These are phyloP conservation scores for Myochromella boudieri DNA, from an alignment of 768 basidiomycete genomes.

Conservation along the genomic window DNA sequence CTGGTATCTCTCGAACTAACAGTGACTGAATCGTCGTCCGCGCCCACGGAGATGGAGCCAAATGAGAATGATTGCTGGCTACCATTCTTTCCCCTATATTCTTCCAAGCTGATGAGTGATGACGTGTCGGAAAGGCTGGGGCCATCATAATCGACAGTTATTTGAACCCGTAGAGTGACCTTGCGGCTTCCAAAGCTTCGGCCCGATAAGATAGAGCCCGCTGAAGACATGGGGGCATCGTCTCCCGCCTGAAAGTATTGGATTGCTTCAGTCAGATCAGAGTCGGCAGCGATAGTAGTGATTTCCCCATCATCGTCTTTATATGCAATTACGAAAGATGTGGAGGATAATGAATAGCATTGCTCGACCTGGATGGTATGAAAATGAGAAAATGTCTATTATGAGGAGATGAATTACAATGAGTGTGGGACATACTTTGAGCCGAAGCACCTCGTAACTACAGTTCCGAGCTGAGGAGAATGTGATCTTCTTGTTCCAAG, in stretches of 20 bases:
- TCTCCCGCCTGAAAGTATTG: constrained; percentile 84
- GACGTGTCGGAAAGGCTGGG: constrained; percentile 88
- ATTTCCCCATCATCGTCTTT: constrained; percentile 88
- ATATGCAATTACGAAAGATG: constrained; percentile 74
- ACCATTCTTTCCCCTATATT: constrained; percentile 59
- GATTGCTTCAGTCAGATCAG: constrained; percentile 84
- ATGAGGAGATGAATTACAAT: background rate
- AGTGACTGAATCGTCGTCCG: constrained; percentile 74
- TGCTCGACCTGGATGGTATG: constrained; percentile 69
- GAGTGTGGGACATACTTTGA: constrained; percentile 58
- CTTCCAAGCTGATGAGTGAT: constrained; percentile 77
- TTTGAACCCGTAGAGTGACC: constrained; percentile 75
- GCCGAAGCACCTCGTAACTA: constrained; percentile 69
- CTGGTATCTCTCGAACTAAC: constrained; percentile 69
- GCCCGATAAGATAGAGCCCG: constrained; percentile 72
- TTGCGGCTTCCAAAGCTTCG: constrained; percentile 66
- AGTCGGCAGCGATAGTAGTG: constrained; percentile 63
- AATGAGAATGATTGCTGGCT: constrained; percentile 59
- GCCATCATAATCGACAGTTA: constrained; percentile 87
- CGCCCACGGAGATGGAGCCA: constrained; percentile 38
- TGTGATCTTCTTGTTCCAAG: constrained; percentile 70
- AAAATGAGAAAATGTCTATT: constrained; percentile 1
- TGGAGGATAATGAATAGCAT: constrained; percentile 73
- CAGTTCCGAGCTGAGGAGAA: constrained; percentile 82
- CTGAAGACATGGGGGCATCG: constrained; percentile 68